Evolutionary conservation across 2,329 filamentous ascomycete genomes (phyloP).

Genomic region (Setomelanomma holmii): DNA sequence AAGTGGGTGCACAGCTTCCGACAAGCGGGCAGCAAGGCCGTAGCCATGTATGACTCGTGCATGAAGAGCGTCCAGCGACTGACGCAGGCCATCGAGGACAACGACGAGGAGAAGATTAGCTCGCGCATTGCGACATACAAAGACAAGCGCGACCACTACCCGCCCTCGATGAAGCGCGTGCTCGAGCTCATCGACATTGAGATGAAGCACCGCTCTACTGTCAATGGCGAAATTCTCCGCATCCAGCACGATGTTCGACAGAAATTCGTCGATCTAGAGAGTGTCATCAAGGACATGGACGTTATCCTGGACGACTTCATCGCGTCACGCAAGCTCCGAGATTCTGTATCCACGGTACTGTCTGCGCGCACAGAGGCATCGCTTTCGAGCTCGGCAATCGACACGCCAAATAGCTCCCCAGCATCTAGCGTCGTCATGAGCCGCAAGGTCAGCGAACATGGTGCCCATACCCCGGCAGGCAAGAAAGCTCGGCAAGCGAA

Average conservation of each 20-base stretch:
- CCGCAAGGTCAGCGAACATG: constrained; percentile 58
- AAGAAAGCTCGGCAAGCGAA: constrained; percentile 58
- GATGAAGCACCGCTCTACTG: constrained; percentile 92
- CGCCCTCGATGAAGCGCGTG: constrained; percentile 89
- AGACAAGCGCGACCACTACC: constrained; percentile 92
- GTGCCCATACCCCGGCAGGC: constrained; percentile 53
- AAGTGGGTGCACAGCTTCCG: constrained; percentile 96
- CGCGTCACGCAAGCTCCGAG: constrained; percentile 78
- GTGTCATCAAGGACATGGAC: constrained; percentile 80
- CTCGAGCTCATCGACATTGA: constrained; percentile 93
- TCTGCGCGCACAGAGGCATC: constrained; percentile 75
- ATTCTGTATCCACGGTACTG: constrained; percentile 91
- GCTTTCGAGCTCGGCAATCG: constrained; percentile 70
- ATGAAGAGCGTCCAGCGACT: constrained; percentile 85
- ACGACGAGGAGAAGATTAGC: constrained; percentile 67
- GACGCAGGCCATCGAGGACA: constrained; percentile 77
- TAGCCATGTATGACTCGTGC: constrained; percentile 97
- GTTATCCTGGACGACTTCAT: constrained; percentile 71
- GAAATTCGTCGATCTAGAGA: constrained; percentile 78
- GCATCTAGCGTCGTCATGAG: constrained; percentile 69
- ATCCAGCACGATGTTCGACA: constrained; percentile 83
- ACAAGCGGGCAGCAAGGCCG: constrained; percentile 86
- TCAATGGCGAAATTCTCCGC: constrained; percentile 92
- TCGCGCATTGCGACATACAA: constrained; percentile 90
- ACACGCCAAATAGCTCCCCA: constrained; percentile 67